A percentile compares a stretch with the other conserved stretches of the same genome.
These are phyloP conservation scores for Iris macrosiphon DNA, from an alignment of 106 monocot species.

Conservation along the genomic window DNA sequence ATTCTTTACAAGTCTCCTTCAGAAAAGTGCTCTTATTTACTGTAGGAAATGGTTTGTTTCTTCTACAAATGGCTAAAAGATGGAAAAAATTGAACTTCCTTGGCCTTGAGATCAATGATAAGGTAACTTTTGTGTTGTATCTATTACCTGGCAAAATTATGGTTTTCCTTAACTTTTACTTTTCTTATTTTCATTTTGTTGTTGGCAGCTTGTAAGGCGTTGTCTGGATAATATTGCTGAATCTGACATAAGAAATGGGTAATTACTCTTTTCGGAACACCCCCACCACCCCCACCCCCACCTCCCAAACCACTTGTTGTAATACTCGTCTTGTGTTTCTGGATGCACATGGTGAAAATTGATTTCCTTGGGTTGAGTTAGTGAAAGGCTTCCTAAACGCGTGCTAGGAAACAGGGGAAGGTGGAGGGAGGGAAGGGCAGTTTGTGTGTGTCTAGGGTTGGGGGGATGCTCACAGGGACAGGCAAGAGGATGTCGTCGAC, in stretches of 20 bases:
- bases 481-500: too few species aligned
- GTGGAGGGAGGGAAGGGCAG: too few species aligned
- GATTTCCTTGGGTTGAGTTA: too few species aligned
- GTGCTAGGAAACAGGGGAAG: too few species aligned
- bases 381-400: too few species aligned
- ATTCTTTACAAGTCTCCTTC: neutral
- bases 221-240: constrained; percentile 42
- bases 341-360: too few species aligned
- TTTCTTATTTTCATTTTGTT: constrained; percentile 1
- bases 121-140: constrained; percentile 31
- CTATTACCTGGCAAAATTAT: neutral
- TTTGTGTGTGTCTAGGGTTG: too few species aligned
- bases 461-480: too few species aligned
- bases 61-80: constrained; percentile 65
- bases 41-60: constrained; percentile 94
- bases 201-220: constrained; percentile 64
- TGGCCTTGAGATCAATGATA: constrained; percentile 83
- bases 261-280: constrained; percentile 23
- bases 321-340: too few species aligned
- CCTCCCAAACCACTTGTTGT: too few species aligned
- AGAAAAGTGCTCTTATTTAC: constrained; percentile 1
- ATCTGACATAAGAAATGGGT: constrained; percentile 48
- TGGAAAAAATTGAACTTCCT: constrained; percentile 62
- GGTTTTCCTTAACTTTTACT: neutral
- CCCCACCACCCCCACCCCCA: too few species aligned